Base-by-base conservation (phyloP, 1,139 yeast genomes). In the Pneumocystis carinii region DNA sequence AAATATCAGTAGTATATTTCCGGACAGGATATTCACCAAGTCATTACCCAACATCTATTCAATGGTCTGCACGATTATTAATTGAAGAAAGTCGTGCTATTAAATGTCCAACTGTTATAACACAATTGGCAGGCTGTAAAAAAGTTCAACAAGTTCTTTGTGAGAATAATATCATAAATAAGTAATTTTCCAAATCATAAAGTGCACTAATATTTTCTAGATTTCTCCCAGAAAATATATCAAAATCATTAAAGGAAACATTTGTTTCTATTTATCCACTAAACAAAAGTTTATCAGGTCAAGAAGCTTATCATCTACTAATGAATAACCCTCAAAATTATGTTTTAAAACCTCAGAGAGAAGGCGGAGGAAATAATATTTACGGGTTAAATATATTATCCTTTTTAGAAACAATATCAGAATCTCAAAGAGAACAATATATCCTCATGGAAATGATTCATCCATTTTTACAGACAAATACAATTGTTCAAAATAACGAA, bases 321-420 rank as follows among this genome's bases (percentile, higher is more conserved):
- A 76, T 85, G 62, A 83, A 83, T 66, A 68, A 75, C 1, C 92
- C 97, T 0, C 81, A 81, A 65, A 79, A 79, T 42, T 92, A 78
- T 73, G 98, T 92, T 1, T 78, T 92, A 70, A 92, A 92, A 72
- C 98, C 98, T 2, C 98, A 94, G 75, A 82, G 98, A 76, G 98
- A 92, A 77, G 98, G 98, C 53, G 86, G 86, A 59, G 98, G 98
- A 29, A 90, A 92, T 74, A 92, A 92, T 72, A 81, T 92, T 63
- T 92, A 92, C 75, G 87, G 87, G 70, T 81, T 82, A 60, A 86
- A 88, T 68, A 92, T 92, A 64, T 96, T 97, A 1, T 76, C 66
- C 0, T 90, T 88, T 71, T 76, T 92, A 69, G 73, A 79, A 24
- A 70, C 77, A 0, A 72, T 87, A 10, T 83, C 84, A n/a, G 83